Conservation (phyloP, 352 stramenopile species). For the Phytophthora citrophthora region DNA sequence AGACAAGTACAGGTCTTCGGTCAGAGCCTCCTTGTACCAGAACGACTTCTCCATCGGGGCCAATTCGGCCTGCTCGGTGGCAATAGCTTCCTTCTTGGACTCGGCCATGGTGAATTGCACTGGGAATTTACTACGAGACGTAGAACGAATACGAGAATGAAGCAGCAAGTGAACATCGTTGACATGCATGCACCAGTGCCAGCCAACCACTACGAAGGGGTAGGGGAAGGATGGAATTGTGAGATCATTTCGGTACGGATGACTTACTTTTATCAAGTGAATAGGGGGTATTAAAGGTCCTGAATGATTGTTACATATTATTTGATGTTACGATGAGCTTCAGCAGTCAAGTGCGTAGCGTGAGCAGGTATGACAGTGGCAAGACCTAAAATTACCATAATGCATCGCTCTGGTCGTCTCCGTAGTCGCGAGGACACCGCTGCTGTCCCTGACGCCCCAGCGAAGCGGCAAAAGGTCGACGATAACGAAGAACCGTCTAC, state of each 20-base stretch:
- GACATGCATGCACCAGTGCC: conserved; percentile 15
- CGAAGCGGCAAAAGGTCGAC: conserved; percentile 20
- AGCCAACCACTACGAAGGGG: conserved; percentile 21
- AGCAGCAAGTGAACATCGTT: neutral
- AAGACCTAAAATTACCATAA: neutral
- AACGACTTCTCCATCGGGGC: conserved; percentile 72
- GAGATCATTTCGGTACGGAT: conserved; percentile 2
- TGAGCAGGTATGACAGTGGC: no score
- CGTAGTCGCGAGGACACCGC: conserved; percentile 21
- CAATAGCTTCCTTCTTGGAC: conserved; percentile 54
- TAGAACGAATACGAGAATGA: conserved; percentile 10
- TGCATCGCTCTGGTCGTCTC: conserved; percentile 36
- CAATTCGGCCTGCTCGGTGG: conserved; percentile 40
- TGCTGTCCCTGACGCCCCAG: neutral
- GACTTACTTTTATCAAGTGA: conserved; percentile 6
- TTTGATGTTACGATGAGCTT: conserved; percentile 4
- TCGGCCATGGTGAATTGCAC: conserved; percentile 25
- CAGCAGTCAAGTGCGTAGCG: neutral
- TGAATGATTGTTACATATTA: conserved; percentile 7
- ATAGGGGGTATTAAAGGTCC: neutral
- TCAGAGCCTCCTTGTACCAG: conserved; percentile 90
- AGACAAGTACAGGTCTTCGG: conserved; percentile 89
- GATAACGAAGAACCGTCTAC: neutral
- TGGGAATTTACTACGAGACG: conserved; percentile 2
- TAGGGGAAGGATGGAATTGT: neutral